Evolutionary conservation across 2,329 filamentous ascomycete genomes (phyloP).

Genomic region (Zasmidium cellare): DNA sequence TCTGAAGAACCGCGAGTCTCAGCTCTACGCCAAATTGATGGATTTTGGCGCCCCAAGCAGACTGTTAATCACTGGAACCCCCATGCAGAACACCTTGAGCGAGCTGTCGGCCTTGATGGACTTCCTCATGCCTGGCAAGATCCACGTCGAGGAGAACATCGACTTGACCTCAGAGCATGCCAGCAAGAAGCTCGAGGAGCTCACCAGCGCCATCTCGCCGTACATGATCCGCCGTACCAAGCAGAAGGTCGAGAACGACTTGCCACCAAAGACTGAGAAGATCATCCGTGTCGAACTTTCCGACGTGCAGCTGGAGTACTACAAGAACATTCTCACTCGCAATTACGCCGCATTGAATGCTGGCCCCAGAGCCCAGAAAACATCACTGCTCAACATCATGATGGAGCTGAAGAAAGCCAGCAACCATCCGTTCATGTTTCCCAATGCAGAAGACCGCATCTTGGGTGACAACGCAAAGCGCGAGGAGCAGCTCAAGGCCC

Average conservation of each 20-base stretch:
- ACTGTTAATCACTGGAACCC: slow-evolving; percentile 92
- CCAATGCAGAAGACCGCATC: slow-evolving; percentile 87
- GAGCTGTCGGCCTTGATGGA: slow-evolving; percentile 92
- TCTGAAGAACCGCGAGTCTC: slow-evolving; percentile 92
- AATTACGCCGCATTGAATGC: slow-evolving; percentile 95
- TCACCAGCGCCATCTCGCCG: slow-evolving; percentile 84
- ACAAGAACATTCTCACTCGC: slow-evolving; percentile 96
- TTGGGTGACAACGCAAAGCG: slow-evolving; percentile 72
- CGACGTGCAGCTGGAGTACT: slow-evolving; percentile 95
- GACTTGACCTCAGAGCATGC: slow-evolving; percentile 77
- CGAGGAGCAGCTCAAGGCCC: slow-evolving; percentile 85
- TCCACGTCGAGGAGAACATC: slow-evolving; percentile 87
- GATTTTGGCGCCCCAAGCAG: slow-evolving; percentile 86
- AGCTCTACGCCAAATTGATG: slow-evolving; percentile 81
- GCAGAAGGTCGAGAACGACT: slow-evolving; percentile 92
- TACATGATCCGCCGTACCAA: slow-evolving; percentile 96
- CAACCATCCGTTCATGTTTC: slow-evolving; percentile 98
- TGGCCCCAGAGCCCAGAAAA: slow-evolving; percentile 85
- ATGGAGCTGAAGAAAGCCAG: slow-evolving; percentile 99
- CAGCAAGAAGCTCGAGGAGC: slow-evolving; percentile 79
- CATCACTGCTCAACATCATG: slow-evolving; percentile 95
- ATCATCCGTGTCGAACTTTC: slow-evolving; percentile 97
- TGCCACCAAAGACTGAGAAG: slow-evolving; percentile 97
- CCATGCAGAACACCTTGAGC: slow-evolving; percentile 93
- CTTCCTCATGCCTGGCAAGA: slow-evolving; percentile 93